Percentiles rank a stretch among this genome's conserved stretches.
Conservation (phyloP, 2,329 filamentous ascomycete species). For the Drechslerella coelobrocha region DNA sequence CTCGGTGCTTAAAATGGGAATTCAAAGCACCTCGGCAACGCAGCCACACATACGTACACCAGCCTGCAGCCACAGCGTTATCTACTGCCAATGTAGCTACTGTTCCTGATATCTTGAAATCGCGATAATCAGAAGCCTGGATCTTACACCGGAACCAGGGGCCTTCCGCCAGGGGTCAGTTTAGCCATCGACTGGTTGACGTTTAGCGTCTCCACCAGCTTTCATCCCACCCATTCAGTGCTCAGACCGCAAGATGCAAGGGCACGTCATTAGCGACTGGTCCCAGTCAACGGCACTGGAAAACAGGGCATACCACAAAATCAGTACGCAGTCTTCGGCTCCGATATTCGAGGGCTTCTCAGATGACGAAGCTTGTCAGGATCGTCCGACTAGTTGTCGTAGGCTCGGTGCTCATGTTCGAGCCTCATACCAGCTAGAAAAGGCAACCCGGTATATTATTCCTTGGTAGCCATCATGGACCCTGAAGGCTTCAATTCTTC, state of each 20-base stretch:
- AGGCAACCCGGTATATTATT: background rate
- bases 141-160: too few species aligned
- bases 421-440: slow-evolving; percentile 12
- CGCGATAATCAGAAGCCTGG: too few species aligned
- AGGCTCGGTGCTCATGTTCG: slow-evolving; percentile 13
- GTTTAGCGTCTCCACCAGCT: slow-evolving; percentile 27
- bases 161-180: too few species aligned
- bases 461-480: background rate
- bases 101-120: too few species aligned
- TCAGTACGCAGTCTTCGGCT: background rate
- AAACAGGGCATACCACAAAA: slow-evolving; percentile 47
- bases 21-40: too few species aligned
- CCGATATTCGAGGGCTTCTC: too few species aligned
- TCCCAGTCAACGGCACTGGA: slow-evolving; percentile 14
- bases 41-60: too few species aligned
- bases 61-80: too few species aligned
- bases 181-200: slow-evolving; percentile 9
- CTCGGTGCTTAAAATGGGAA: too few species aligned
- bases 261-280: slow-evolving; percentile 49
- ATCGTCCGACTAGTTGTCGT: background rate
- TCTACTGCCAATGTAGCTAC: too few species aligned
- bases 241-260: slow-evolving; percentile 32
- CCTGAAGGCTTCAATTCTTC: slow-evolving; percentile 14
- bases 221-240: slow-evolving; percentile 43
- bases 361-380: slow-evolving; percentile 40